Evolutionary conservation across 805 yeast genomes (phyloP), one percentile per base, ranked within the genome.

Genomic region (Cyberlindnera petersonii): DNA sequence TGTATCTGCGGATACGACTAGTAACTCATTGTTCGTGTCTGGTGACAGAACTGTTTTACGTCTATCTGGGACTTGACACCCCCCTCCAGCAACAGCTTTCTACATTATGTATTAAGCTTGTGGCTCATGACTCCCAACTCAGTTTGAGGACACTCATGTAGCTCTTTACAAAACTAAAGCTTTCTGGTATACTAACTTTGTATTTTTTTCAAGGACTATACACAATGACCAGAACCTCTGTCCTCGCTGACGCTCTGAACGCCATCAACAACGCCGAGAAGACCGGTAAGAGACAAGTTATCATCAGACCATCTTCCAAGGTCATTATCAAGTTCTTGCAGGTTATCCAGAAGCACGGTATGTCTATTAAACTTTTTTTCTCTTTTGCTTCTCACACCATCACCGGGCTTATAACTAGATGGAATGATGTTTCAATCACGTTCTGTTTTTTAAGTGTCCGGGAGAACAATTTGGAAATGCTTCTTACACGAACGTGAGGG

Each of bases 391-490:
- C 29, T 28, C n/a, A n/a, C n/a, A n/a, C n/a, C n/a, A n/a, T 20
- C 44, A 52, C 93, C 96, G 95, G 82, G 79, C 81, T 86, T 94
- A 88, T 89, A 88, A 89, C 96, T 89, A 88, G 96, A 86, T 86
- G 95, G 89, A 71, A 67, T 77, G 96, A 68, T 76, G 85, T 67
- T 65, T 70, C 80, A 68, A 83, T 88, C 91, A 82, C 94, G 75
- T 73, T 80, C 88, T 83, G 96, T 87, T 95, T 80, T 89, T 87
- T 88, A 88, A 87, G 77, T 82, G 80, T 82, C 84, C 95, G 96
- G 96, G 68, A 89, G 76, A 89, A 62, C 61, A 60, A 39, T 46
- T 27, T 36, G 57, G 58, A 46, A 47, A 38, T 32, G 55, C 41
- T 46, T 53, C 67, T 63, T 63, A 64, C 68, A 64, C 67, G 65